Percentiles rank a stretch among this genome's conserved stretches.
Conservation (phyloP, 371 early-diverging fungal genomes). For the Actinomortierella wolfii region DNA sequence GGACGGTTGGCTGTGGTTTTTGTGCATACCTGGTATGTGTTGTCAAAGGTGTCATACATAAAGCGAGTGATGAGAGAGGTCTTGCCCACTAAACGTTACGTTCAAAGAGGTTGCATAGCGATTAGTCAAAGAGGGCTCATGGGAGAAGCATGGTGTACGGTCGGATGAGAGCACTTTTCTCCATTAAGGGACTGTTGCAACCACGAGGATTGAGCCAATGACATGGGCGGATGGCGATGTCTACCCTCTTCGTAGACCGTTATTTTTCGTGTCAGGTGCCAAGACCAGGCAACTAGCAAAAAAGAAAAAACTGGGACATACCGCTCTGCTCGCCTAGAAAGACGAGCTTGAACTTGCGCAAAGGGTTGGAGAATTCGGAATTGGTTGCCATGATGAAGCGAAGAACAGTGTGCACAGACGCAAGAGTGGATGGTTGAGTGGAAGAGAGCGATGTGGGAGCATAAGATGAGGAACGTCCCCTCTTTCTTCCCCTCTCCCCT, state of each 20-base stretch:
- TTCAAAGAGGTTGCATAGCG: too few relatives aligned
- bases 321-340: slow-evolving; percentile 97
- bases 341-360: slow-evolving; percentile 90
- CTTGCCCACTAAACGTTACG: slow-evolving; percentile 98
- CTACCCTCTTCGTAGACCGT: too few relatives aligned
- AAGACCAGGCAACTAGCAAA: too few relatives aligned
- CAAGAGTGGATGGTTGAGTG: neutral
- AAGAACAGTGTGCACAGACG: neutral
- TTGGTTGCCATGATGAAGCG: slow-evolving; percentile 38
- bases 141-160: too few relatives aligned
- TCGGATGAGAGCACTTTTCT: too few relatives aligned
- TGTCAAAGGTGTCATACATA: slow-evolving; percentile 99
- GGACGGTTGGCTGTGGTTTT: too few relatives aligned
- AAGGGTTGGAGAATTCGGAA: slow-evolving; percentile 63
- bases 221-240: too few relatives aligned
- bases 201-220: too few relatives aligned
- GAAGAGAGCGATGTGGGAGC: neutral
- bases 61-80: slow-evolving; percentile 98
- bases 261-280: too few relatives aligned
- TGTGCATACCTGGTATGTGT: slow-evolving; percentile 84
- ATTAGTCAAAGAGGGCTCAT: slow-evolving; percentile 2
- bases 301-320: slow-evolving; percentile 46
- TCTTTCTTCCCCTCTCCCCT: too few relatives aligned
- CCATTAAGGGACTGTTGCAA: too few relatives aligned
- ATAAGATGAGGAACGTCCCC: too few relatives aligned